A percentile compares a stretch with the other conserved stretches of the same genome.
Conservation (phyloP, 2,329 filamentous ascomycete species). For the Pseudogymnoascus sp. region DNA sequence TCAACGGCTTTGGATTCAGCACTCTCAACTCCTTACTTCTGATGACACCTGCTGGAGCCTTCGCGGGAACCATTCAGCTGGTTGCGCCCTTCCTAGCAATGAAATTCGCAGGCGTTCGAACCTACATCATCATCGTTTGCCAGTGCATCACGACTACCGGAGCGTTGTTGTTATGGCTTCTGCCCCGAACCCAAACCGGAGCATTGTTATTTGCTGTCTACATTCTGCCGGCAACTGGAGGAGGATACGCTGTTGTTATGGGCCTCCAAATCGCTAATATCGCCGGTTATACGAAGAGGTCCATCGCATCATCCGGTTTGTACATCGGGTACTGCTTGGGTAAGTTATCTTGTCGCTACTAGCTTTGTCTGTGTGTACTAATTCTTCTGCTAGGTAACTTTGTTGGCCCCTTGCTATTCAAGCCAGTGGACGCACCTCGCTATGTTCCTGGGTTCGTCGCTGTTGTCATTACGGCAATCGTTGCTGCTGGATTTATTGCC, state of each 20-base stretch:
- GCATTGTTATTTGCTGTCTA: conserved; percentile 3
- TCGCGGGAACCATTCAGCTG: background rate
- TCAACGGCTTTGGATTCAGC: conserved; percentile 27
- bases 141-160: background rate
- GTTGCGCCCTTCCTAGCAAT: background rate
- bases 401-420: conserved; percentile 37
- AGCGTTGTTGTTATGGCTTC: background rate
- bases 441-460: conserved; percentile 35
- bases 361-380: background rate
- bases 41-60: conserved; percentile 3
- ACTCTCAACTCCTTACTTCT: conserved; percentile 26
- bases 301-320: conserved; percentile 41
- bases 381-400: background rate
- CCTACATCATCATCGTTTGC: conserved; percentile 7
- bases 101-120: conserved; percentile 7
- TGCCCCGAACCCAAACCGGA: background rate
- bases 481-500: background rate
- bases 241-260: conserved; percentile 10
- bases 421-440: conserved; percentile 34
- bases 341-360: conserved; percentile 44
- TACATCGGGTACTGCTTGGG: conserved; percentile 43
- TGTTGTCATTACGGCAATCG: conserved; percentile 23
- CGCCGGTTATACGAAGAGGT: conserved; percentile 42
- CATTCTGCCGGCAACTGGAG: background rate
- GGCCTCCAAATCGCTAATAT: conserved; percentile 32